Base-by-base conservation (phyloP, 1,284 basidiomycete species). In the Trametes versicolor region DNA sequence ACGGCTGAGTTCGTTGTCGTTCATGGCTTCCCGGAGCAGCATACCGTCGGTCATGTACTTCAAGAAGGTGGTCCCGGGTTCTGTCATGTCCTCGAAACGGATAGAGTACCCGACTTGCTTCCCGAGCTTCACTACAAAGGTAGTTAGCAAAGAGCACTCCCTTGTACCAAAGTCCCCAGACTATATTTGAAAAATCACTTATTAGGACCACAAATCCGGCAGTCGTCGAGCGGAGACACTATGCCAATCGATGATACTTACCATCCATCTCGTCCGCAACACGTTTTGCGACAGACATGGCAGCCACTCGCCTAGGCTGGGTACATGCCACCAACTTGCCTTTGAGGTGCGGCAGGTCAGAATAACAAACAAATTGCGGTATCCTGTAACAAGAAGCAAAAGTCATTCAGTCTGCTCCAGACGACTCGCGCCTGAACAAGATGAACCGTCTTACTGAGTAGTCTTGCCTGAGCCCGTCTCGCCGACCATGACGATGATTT, bases 41-140 rank as follows among this genome's bases (percentile, higher is more conserved):
- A 99, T 98, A 87, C 97, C 97, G 72, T 99, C 97, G 12, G 97
- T 99, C 97, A 99, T 98, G 82, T 99, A 99, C 78, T 97, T 97
- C 71, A 98, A 83, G 79, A 98, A 97, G 0, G 96, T 98, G 8
- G 90, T 94, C 0, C 93, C 94, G 0, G 88, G 87, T 70, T 96
- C 93, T 12, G 97, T 98, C 91, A 96, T 95, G 76, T 99, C 97
- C 79, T 99, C 97, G 80, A 99, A 99, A 77, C 98, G 95, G 74
- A 99, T 99, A 3, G 95, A 96, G 80, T 99, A 99, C 68, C 98
- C 98, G 69, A 99, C 97, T 73, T 98, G 90, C 76, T 94, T 92
- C 59, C 95, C 96, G 10, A 98, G 90, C 78, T 91, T 85, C 13
- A 99, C 95, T 95, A 19, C 15, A 43, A n/a, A 4, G 4, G 15